Percentiles rank a stretch among this genome's conserved stretches.
phyloP scores from a whole-genome alignment of 2,329 filamentous ascomycete genomes.

The Trichocomaceae sp. region DNA sequence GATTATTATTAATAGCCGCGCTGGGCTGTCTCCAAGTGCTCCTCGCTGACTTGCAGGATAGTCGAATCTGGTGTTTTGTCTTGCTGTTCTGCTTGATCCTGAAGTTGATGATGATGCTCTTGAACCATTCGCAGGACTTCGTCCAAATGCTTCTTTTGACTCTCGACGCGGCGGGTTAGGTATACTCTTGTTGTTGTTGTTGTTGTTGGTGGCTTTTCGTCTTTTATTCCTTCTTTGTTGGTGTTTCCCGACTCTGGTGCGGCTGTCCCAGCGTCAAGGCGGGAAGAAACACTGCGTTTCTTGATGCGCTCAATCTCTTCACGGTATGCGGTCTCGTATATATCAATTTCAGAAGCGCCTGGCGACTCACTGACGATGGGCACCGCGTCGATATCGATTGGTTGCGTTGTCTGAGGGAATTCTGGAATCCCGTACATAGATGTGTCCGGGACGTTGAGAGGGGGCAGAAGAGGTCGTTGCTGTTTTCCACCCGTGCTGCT shows the following conservation, averaged over 20 bases:
- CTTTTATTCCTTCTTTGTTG: no score
- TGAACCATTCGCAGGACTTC: constrained; percentile 28
- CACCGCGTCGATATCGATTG: constrained; percentile 26
- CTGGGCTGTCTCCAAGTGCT: background rate
- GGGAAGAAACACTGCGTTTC: constrained; percentile 29
- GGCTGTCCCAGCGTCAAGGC: constrained; percentile 20
- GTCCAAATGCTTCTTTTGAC: constrained; percentile 22
- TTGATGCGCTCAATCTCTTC: constrained; percentile 71
- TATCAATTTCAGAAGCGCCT: constrained; percentile 72
- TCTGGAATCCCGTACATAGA: constrained; percentile 27
- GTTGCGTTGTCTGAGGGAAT: constrained; percentile 23
- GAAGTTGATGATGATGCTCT: background rate
- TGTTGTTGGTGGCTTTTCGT: background rate
- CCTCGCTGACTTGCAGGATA: constrained; percentile 6
- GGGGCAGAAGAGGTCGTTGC: constrained; percentile 2
- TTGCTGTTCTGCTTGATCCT: background rate
- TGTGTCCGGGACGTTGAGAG: constrained; percentile 24
- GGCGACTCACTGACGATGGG: constrained; percentile 73
- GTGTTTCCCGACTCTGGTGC: background rate
- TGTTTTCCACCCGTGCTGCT: constrained; percentile 10
- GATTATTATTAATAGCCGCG: constrained; percentile 1
- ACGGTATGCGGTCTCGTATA: constrained; percentile 84
- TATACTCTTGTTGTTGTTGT: constrained; percentile 51
- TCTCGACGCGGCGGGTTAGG: constrained; percentile 46
- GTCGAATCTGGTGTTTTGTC: constrained; percentile 10